Evolutionary conservation across 2,329 filamentous ascomycete genomes (phyloP).

Genomic region (Cytospora leucostoma): DNA sequence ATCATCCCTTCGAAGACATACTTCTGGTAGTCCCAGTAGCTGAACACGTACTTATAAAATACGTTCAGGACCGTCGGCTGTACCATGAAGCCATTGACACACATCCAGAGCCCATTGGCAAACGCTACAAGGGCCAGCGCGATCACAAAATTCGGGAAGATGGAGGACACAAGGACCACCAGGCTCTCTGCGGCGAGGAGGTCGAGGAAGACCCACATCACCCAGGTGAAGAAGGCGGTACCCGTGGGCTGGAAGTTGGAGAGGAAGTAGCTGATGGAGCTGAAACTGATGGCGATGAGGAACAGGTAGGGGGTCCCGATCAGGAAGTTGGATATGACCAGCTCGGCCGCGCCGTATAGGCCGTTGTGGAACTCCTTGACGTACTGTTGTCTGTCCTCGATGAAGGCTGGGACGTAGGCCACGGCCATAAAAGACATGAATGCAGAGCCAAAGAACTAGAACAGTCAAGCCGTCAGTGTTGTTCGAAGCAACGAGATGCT

Average conservation of each 20-base stretch:
- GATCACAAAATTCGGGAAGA: conserved; percentile 80
- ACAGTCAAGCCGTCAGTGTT: neutral
- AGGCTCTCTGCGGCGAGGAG: conserved; percentile 80
- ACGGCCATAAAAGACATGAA: conserved; percentile 84
- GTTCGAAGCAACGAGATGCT: neutral
- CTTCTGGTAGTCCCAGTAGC: conserved; percentile 84
- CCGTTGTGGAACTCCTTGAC: conserved; percentile 81
- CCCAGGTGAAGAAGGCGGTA: conserved; percentile 71
- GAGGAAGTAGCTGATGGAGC: conserved; percentile 76
- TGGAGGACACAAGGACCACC: conserved; percentile 71
- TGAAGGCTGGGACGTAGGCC: conserved; percentile 80
- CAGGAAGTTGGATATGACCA: conserved; percentile 78
- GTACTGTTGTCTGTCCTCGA: conserved; percentile 75
- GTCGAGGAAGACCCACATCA: conserved; percentile 85
- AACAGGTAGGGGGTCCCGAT: conserved; percentile 83
- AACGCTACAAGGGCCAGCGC: conserved; percentile 79
- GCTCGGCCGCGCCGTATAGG: conserved; percentile 71
- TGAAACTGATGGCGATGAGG: conserved; percentile 74
- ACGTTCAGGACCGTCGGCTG: conserved; percentile 70
- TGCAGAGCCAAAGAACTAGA: conserved; percentile 66
- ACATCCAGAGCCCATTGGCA: conserved; percentile 89
- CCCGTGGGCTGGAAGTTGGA: conserved; percentile 70
- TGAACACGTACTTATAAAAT: conserved; percentile 85
- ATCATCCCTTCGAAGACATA: conserved; percentile 94
- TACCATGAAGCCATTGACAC: conserved; percentile 80